Percentiles rank a stretch among this genome's conserved stretches.
phyloP scores from a whole-genome alignment of 2,329 filamentous ascomycete species.

The Leptographium radiaticola region DNA sequence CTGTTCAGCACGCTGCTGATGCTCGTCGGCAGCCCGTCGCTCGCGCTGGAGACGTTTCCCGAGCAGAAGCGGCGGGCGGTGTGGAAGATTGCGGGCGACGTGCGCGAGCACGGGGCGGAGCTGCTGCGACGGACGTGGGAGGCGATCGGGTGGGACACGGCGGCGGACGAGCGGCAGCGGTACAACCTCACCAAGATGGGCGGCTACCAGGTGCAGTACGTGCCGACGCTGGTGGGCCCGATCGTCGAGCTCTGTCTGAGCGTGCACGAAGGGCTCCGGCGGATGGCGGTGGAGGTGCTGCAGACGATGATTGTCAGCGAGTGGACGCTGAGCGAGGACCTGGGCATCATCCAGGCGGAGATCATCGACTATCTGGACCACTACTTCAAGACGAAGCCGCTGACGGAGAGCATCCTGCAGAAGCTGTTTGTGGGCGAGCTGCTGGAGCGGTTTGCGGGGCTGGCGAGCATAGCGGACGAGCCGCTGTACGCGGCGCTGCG shows the following conservation, averaged over 20 bases:
- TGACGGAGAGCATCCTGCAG: slow-evolving; percentile 80
- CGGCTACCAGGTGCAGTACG: slow-evolving; percentile 96
- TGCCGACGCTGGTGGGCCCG: slow-evolving; percentile 78
- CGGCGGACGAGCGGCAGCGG: slow-evolving; percentile 58
- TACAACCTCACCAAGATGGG: slow-evolving; percentile 79
- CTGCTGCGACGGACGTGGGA: slow-evolving; percentile 81
- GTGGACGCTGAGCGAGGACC: slow-evolving; percentile 88
- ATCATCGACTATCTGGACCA: slow-evolving; percentile 89
- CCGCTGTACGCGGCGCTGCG: slow-evolving; percentile 63
- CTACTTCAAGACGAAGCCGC: slow-evolving; percentile 76
- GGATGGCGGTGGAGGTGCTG: slow-evolving; percentile 82
- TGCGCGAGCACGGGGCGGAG: slow-evolving; percentile 81
- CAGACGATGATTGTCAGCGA: slow-evolving; percentile 98
- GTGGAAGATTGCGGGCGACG: slow-evolving; percentile 97
- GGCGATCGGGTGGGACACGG: slow-evolving; percentile 92
- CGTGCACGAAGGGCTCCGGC: slow-evolving; percentile 80
- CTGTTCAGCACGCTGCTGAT: slow-evolving; percentile 86
- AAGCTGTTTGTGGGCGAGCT: slow-evolving; percentile 87
- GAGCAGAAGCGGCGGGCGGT: slow-evolving; percentile 93
- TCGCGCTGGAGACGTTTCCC: slow-evolving; percentile 89
- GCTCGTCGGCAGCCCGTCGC: slow-evolving; percentile 74
- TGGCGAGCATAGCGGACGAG: slow-evolving; percentile 55
- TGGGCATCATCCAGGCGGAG: slow-evolving; percentile 84
- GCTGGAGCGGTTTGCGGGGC: slow-evolving; percentile 62
- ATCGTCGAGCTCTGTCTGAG: slow-evolving; percentile 92